Evolutionary conservation across 441 rosid genomes (phyloP).

Genomic region (Dalechampia spathulata): DNA sequence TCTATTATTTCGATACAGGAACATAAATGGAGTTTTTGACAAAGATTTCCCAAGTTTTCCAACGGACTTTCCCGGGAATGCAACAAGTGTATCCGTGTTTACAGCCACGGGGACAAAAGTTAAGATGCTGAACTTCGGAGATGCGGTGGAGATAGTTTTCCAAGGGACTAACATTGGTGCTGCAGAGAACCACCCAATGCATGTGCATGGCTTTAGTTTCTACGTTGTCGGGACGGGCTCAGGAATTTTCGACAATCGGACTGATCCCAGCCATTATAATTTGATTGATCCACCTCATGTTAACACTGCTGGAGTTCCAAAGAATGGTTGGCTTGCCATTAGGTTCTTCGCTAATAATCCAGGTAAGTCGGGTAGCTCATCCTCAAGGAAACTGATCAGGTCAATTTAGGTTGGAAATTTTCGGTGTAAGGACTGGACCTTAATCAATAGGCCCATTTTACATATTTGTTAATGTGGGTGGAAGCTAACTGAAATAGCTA

Average conservation of each 20-base stretch:
- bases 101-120: constrained; percentile 20
- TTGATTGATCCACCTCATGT: constrained; percentile 31
- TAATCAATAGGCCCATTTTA: too few species aligned
- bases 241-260: constrained; percentile 36
- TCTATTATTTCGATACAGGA: not conserved
- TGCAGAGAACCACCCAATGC: constrained; percentile 30
- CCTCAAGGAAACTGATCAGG: too few species aligned
- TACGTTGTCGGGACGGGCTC: constrained; percentile 29
- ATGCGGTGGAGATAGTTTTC: constrained; percentile 26
- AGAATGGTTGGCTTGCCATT: constrained; percentile 36
- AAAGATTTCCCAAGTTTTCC: constrained; percentile 24
- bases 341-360: constrained; percentile 38
- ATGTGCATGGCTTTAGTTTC: constrained; percentile 38
- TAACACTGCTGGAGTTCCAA: constrained; percentile 33
- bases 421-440: too few species aligned
- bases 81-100: not conserved
- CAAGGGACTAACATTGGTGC: constrained; percentile 24
- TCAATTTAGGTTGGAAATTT: too few species aligned
- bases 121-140: constrained; percentile 17
- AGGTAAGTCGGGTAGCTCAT: too few species aligned
- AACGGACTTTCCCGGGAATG: constrained; percentile 21
- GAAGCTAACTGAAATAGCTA: too few species aligned
- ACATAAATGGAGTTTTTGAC: constrained; percentile 8
- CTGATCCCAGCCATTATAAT: constrained; percentile 27
- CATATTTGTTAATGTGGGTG: too few species aligned